Evolutionary conservation across 208 protist species (phyloP).

Genomic region (Naegleria lovaniensis): DNA sequence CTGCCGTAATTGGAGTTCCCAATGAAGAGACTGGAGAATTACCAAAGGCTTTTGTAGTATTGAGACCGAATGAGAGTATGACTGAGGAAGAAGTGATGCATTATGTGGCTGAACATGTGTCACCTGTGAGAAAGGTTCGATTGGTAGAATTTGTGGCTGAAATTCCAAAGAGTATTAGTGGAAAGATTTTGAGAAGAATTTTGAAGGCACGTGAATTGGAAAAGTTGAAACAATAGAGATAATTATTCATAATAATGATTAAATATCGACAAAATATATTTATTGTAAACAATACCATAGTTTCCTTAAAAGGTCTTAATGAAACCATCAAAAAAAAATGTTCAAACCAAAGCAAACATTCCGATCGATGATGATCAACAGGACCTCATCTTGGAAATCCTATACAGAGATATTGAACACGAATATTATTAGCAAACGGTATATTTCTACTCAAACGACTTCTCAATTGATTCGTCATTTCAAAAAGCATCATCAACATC

Average conservation of each 20-base stretch:
- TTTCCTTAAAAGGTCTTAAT: neutral
- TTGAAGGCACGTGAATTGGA: conserved; percentile 21
- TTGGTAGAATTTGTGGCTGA: conserved; percentile 55
- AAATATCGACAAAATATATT: neutral
- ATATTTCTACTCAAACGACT: neutral
- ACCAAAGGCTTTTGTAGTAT: conserved; percentile 24
- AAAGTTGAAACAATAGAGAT: neutral
- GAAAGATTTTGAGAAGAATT: conserved; percentile 68
- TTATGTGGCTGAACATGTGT: conserved; percentile 45
- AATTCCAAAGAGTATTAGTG: conserved; percentile 58
- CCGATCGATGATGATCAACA: too few relatives aligned
- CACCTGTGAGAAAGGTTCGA: conserved; percentile 64
- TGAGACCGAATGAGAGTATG: neutral
- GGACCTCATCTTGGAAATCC: conserved; percentile 51
- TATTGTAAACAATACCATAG: neutral
- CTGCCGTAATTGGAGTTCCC: conserved; percentile 7
- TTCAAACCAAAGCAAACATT: conserved; percentile 53
- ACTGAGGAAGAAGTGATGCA: conserved; percentile 40
- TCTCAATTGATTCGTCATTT: neutral
- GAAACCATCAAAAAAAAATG: conserved; percentile 56
- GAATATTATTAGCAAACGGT: conserved; percentile 77
- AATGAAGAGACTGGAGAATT: conserved; percentile 19
- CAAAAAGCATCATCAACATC: neutral
- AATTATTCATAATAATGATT: neutral
- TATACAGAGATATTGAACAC: conserved; percentile 67